These are phyloP conservation scores for Aspergillus niger DNA, from an alignment of 2,329 filamentous ascomycete genomes.

Conservation along the genomic window DNA sequence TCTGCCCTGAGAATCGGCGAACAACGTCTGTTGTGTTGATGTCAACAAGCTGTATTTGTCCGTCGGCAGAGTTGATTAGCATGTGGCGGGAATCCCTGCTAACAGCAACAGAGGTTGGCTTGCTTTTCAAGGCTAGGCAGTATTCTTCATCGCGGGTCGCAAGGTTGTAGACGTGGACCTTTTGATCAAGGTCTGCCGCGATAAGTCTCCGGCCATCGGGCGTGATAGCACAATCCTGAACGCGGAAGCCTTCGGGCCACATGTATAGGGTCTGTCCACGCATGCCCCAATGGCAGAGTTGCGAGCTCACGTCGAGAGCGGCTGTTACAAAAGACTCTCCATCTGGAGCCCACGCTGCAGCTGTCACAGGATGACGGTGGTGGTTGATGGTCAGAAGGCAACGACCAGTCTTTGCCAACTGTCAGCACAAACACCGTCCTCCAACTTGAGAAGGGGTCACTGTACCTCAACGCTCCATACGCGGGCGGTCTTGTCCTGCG, in stretches of 20 bases:
- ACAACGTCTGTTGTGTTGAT: slow-evolving; percentile 71
- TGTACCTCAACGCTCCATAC: slow-evolving; percentile 73
- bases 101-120: slow-evolving; percentile 77
- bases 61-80: slow-evolving; percentile 78
- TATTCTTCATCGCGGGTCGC: slow-evolving; percentile 72
- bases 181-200: slow-evolving; percentile 69
- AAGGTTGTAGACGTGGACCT: slow-evolving; percentile 81
- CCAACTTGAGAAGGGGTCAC: not conserved
- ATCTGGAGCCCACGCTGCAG: slow-evolving; percentile 85
- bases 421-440: slow-evolving; percentile 13
- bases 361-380: slow-evolving; percentile 82
- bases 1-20: slow-evolving; percentile 73
- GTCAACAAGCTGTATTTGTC: slow-evolving; percentile 76
- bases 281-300: slow-evolving; percentile 71
- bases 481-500: slow-evolving; percentile 69
- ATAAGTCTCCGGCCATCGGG: slow-evolving; percentile 78
- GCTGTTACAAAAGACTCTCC: slow-evolving; percentile 77
- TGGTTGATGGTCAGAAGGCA: slow-evolving; percentile 65
- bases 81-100: slow-evolving; percentile 78
- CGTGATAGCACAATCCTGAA: slow-evolving; percentile 83
- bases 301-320: slow-evolving; percentile 67
- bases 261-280: slow-evolving; percentile 63
- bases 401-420: slow-evolving; percentile 58
- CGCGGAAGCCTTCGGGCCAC: slow-evolving; percentile 71
- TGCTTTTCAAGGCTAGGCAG: slow-evolving; percentile 67